Base-by-base conservation (phyloP, 192 early-diverging fungal genomes). In the Coemansia guatemalensis region DNA sequence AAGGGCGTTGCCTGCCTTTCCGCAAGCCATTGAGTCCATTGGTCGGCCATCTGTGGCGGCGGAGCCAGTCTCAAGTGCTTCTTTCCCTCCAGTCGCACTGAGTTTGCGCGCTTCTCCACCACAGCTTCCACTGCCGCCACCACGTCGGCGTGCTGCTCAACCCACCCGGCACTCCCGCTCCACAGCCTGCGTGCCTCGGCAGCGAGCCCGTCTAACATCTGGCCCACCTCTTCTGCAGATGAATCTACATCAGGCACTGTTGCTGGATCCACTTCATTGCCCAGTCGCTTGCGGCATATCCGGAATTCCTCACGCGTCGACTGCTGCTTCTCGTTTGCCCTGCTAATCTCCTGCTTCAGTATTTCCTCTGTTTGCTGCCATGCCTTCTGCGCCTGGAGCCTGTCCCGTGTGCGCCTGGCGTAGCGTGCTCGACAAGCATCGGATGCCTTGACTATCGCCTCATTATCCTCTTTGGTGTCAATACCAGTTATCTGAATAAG, bases 1-100 rank as follows among this genome's bases (percentile, higher is more conserved):
- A 75, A 81, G 32, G 78, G 78, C 60, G 69, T 50, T 21, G 48
- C 52, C 33, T 25, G 53, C 20, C 29, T 57, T 17, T 32, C 44
- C 0, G 53, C 73, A 65, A 81, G 63, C 78, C 78, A 81, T 52
- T 48, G 27, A 21, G 78, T 47, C 78, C 78, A 81, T 53, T 65
- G 62, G 9, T 30, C 44, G 17, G 73, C 65, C 65, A 74, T 56
- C 32, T 63, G 56, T n/a, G 71, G 65, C 39, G 78, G 39, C 25
- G 78, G 78, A 35, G 62, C 78, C 62, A 81, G 51, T 0, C 69
- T 54, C 55, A 72, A 48, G 21, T 81, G 62, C 7, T 41, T 50
- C 5, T 53, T 53, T 24, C 64, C 73, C 6, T 75, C 69, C 12
- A 81, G 60, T 21, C 59, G 53, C 39, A 72, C 69, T 17, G 56